Percentiles rank a stretch among this genome's conserved stretches.
Evolutionary conservation across 768 basidiomycete genomes (phyloP).

Genomic region (Dioszegia hungarica): DNA sequence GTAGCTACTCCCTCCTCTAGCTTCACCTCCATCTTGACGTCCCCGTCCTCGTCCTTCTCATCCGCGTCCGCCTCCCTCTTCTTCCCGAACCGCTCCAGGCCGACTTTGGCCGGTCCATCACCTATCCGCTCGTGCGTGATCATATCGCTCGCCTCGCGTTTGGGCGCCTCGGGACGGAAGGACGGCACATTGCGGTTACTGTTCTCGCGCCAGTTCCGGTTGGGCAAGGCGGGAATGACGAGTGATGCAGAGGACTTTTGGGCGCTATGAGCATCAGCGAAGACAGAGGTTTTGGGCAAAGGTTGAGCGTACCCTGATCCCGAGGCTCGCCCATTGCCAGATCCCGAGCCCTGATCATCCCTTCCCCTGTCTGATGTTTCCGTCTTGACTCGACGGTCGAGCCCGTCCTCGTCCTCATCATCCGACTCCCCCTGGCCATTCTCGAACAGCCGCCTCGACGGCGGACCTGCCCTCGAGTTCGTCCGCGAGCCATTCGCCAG

Average conservation of each 20-base stretch:
- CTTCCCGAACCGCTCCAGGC: slow-evolving; percentile 12
- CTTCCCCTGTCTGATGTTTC: slow-evolving; percentile 66
- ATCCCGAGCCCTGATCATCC: slow-evolving; percentile 66
- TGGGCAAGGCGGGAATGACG: slow-evolving; percentile 78
- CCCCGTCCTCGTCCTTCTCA: neutral
- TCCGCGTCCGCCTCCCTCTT: neutral
- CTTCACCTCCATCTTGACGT: slow-evolving; percentile 27
- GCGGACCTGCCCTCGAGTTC: slow-evolving; percentile 19
- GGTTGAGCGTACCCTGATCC: slow-evolving; percentile 73
- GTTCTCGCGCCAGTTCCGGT: slow-evolving; percentile 74
- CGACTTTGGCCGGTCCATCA: slow-evolving; percentile 55
- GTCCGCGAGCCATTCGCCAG: slow-evolving; percentile 26
- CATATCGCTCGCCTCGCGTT: slow-evolving; percentile 8
- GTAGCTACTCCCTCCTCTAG: slow-evolving; percentile 37
- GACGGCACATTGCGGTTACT: slow-evolving; percentile 60
- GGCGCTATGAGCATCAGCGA: slow-evolving; percentile 36
- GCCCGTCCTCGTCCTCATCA: slow-evolving; percentile 39
- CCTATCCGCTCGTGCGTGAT: slow-evolving; percentile 61
- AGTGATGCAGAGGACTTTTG: slow-evolving; percentile 60
- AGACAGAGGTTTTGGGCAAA: neutral
- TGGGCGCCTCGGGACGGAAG: slow-evolving; percentile 37
- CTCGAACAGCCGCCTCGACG: slow-evolving; percentile 37
- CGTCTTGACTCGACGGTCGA: neutral
- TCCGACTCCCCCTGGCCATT: slow-evolving; percentile 21
- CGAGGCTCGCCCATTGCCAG: slow-evolving; percentile 52